Evolutionary conservation across 2,329 filamentous ascomycete genomes (phyloP).

Genomic region (Ophiocordyceps camponoti-leonardi): DNA sequence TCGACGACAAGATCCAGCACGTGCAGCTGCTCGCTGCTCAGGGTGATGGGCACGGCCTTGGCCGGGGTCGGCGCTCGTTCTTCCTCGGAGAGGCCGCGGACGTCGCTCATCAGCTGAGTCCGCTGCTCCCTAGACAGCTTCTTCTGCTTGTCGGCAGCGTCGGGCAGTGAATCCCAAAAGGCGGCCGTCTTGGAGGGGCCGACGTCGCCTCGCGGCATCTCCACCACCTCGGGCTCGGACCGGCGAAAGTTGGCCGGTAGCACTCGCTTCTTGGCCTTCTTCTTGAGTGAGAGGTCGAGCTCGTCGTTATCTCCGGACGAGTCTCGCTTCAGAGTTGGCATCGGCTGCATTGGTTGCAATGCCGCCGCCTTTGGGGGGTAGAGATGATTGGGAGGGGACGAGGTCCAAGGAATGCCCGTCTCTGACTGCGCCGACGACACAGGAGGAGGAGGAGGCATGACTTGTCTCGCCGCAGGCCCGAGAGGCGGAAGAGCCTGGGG

Average conservation of each 20-base stretch:
- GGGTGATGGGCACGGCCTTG: conserved; percentile 39
- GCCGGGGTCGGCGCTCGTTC: conserved; percentile 10
- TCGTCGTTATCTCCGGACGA: conserved; percentile 15
- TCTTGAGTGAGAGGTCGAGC: conserved; percentile 8
- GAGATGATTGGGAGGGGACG: conserved; percentile 37
- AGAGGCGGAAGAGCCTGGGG: conserved; percentile 30
- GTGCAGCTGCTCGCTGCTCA: conserved; percentile 74
- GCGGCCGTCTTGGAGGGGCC: conserved; percentile 14
- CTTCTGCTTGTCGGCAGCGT: conserved; percentile 60
- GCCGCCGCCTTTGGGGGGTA: conserved; percentile 14
- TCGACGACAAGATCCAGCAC: conserved; percentile 73
- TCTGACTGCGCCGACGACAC: conserved; percentile 11
- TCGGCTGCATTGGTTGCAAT: conserved; percentile 6
- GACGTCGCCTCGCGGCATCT: neutral
- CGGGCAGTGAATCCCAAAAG: conserved; percentile 59
- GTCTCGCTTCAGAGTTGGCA: conserved; percentile 23
- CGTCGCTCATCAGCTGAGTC: conserved; percentile 14
- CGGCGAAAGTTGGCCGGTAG: conserved; percentile 34
- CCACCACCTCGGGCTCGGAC: neutral
- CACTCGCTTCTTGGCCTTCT: conserved; percentile 41
- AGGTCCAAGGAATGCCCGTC: conserved; percentile 51
- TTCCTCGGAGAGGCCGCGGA: conserved; percentile 21
- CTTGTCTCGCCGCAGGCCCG: conserved; percentile 8
- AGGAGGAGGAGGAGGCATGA: conserved; percentile 11
- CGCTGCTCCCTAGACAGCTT: conserved; percentile 50